Percentiles rank a stretch among this genome's conserved stretches.
Conservation (phyloP, 441 rosid genomes). For the Corymbia calophylla region DNA sequence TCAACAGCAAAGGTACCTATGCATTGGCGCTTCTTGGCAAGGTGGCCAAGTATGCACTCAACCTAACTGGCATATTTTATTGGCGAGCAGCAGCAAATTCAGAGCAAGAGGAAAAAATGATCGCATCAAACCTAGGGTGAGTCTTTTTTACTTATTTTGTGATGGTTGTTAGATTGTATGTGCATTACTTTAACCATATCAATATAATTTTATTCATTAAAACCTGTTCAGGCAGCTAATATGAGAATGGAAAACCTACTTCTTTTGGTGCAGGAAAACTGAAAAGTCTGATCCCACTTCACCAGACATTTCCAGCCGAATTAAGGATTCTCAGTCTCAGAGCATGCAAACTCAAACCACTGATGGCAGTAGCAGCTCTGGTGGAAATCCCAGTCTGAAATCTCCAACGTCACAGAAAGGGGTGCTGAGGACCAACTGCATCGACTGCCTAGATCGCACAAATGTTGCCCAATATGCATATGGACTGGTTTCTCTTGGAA, state of each 20-base stretch:
- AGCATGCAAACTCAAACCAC: not conserved
- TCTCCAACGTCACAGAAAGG: slow-evolving; percentile 67
- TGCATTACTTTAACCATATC: not conserved
- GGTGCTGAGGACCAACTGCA: slow-evolving; percentile 95
- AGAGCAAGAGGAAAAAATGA: slow-evolving; percentile 40
- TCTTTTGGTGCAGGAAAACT: slow-evolving; percentile 35
- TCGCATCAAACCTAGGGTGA: slow-evolving; percentile 42
- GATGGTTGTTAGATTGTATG: not conserved
- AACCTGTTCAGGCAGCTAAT: not conserved
- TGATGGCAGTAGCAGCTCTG: not conserved
- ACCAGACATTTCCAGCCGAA: slow-evolving; percentile 23
- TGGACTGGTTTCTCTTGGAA: slow-evolving; percentile 93
- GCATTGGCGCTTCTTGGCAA: slow-evolving; percentile 76
- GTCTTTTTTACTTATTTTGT: slow-evolving; percentile 8
- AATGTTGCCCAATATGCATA: slow-evolving; percentile 99
- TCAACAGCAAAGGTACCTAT: slow-evolving; percentile 74
- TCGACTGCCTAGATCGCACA: slow-evolving; percentile 97
- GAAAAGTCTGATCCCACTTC: slow-evolving; percentile 24
- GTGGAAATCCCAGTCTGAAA: slow-evolving; percentile 45
- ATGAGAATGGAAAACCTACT: not conserved
- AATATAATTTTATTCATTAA: not conserved
- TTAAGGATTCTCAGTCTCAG: not conserved
- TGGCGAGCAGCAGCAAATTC: slow-evolving; percentile 54
- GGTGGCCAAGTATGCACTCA: slow-evolving; percentile 82
- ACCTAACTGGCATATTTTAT: slow-evolving; percentile 82